A percentile compares a stretch with the other conserved stretches of the same genome.
Conservation (phyloP, 2,329 filamentous ascomycete species). For the Fusarium nanum region DNA sequence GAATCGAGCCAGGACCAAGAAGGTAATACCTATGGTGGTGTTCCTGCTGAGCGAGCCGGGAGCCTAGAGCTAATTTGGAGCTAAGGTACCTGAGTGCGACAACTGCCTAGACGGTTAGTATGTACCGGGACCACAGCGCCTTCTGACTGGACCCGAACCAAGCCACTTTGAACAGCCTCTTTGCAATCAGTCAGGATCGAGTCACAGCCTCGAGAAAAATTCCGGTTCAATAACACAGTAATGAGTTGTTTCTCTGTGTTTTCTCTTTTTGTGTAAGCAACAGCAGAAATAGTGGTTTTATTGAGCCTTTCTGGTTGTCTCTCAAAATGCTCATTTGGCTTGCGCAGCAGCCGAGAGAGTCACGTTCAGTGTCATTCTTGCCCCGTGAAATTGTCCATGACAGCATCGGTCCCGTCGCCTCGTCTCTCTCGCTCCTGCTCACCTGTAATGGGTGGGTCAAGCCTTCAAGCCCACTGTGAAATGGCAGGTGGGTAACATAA, state of each 20-base stretch:
- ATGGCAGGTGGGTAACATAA: too few relatives aligned
- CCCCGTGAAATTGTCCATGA: slow-evolving; percentile 37
- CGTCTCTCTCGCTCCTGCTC: slow-evolving; percentile 9
- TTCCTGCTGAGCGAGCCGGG: slow-evolving; percentile 38
- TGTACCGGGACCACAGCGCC: slow-evolving; percentile 1
- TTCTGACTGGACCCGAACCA: slow-evolving; percentile 24
- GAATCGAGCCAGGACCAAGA: slow-evolving; percentile 42
- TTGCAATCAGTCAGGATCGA: slow-evolving; percentile 11
- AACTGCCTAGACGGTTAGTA: slow-evolving; percentile 36
- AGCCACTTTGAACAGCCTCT: slow-evolving; percentile 37
- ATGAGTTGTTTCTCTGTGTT: not conserved
- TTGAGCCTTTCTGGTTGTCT: not conserved
- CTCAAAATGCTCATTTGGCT: slow-evolving; percentile 25
- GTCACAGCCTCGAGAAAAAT: slow-evolving; percentile 20
- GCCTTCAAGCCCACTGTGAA: slow-evolving; percentile 7
- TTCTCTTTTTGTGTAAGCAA: not conserved
- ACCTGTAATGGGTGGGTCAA: slow-evolving; percentile 28
- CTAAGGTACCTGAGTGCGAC: slow-evolving; percentile 34
- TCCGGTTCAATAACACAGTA: not conserved
- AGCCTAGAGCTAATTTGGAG: slow-evolving; percentile 35
- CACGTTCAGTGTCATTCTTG: slow-evolving; percentile 19
- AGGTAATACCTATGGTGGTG: slow-evolving; percentile 42
- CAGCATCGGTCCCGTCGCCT: slow-evolving; percentile 28
- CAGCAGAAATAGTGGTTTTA: not conserved
- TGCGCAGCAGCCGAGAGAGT: slow-evolving; percentile 29